Evolutionary conservation across 176 grass and related monocot genomes (phyloP), one percentile per base, ranked within the genome.

Genomic region (Aegilops longissima): DNA sequence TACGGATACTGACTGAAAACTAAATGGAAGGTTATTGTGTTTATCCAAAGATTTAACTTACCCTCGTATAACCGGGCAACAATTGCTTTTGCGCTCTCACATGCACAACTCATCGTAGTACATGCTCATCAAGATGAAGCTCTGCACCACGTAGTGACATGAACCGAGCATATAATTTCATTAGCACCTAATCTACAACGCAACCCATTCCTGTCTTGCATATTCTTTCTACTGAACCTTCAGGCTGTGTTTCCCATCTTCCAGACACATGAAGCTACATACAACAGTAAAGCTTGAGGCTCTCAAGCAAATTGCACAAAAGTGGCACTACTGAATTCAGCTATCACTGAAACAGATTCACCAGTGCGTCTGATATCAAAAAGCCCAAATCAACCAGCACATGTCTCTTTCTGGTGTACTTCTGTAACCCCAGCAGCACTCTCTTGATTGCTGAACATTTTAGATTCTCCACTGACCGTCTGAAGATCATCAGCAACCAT

Each of bases 401-500:
- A 89, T 3, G 40, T 66, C 77, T 89, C n/a, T 0, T 65, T 79
- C 70, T 33, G 24, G 31, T 70, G 66, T 87, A 77, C 76, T 85
- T 87, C 44, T 83, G 47, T 82, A 66, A 38, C 20, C 45, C 52
- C 45, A 79, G 36, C 6, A 87, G 14, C 23, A 36, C 40, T 30
- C 4, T 62, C 70, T 10, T 42, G 23, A 64, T 70, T 79, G 14
- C 39, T 70, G 29, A 65, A 76, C 52, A 77, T 17, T 85, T 61
- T 61, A 47, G 25, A 70, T 69, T 90, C 76, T 75, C 51, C 76
- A 79, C 69, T 76, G 77, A 38, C 42, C 17, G 5, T 81, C 72
- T 80, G 63, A 39, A 87, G 83, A 86, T 94, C 90, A 90, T 94
- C 90, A 61, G 79, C 81, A 27, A 94, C 88, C 92, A 94, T 89